Percentiles rank a stretch among this genome's conserved stretches.
These are phyloP conservation scores for Trypanosoma rangeli DNA, from an alignment of 208 protist genomes.

Conservation along the genomic window DNA sequence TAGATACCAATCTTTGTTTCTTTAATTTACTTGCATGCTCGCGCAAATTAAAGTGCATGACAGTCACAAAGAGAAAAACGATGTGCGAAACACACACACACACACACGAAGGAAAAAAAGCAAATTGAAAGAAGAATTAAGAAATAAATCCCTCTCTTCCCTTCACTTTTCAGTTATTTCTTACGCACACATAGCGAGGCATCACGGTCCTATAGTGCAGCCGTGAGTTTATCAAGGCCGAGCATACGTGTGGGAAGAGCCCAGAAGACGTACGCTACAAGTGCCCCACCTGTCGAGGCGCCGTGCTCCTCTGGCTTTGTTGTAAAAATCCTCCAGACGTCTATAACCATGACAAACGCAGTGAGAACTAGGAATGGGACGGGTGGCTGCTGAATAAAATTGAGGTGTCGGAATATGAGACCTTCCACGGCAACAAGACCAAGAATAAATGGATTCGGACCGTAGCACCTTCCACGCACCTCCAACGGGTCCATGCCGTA, in stretches of 20 bases:
- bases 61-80: too few relatives aligned
- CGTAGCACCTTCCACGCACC: slow-evolving; percentile 86
- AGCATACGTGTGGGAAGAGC: slow-evolving; percentile 80
- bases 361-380: slow-evolving; percentile 88
- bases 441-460: slow-evolving; percentile 87
- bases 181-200: too few relatives aligned
- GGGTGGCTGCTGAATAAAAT: slow-evolving; percentile 90
- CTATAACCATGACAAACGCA: slow-evolving; percentile 86
- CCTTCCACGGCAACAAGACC: slow-evolving; percentile 83
- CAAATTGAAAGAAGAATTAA: too few relatives aligned
- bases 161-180: too few relatives aligned
- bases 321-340: slow-evolving; percentile 86
- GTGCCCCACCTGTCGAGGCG: slow-evolving; percentile 78
- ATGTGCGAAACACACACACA: too few relatives aligned
- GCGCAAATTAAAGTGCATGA: too few relatives aligned
- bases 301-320: slow-evolving; percentile 83
- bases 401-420: slow-evolving; percentile 88
- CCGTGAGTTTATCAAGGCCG: slow-evolving; percentile 85
- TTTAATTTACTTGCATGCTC: too few relatives aligned
- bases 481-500: slow-evolving; percentile 85
- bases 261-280: slow-evolving; percentile 89
- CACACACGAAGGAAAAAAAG: too few relatives aligned
- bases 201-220: slow-evolving; percentile 74
- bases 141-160: too few relatives aligned
- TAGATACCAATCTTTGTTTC: too few relatives aligned